A percentile compares a stretch with the other conserved stretches of the same genome.
Evolutionary conservation across 2,329 filamentous ascomycete genomes (phyloP).

Genomic region (Magnaporthiopsis rhizophila): DNA sequence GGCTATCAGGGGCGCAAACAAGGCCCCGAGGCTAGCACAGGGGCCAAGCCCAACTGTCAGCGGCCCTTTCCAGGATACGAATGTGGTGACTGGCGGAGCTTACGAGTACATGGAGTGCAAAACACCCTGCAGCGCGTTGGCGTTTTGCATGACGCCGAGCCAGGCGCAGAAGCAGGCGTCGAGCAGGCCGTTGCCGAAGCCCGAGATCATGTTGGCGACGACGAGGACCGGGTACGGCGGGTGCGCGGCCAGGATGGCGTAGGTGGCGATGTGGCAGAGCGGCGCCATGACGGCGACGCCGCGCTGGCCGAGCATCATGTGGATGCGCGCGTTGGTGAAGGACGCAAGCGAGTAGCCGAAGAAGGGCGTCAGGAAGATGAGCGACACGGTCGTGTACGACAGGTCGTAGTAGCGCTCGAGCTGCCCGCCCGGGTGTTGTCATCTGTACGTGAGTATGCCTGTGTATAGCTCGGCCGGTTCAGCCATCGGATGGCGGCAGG

Average conservation of each 20-base stretch:
- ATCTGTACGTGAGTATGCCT: too few relatives aligned
- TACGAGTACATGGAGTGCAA: constrained; percentile 16
- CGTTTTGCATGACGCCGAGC: constrained; percentile 57
- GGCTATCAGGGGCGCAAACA: constrained; percentile 61
- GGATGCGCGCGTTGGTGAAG: constrained; percentile 34
- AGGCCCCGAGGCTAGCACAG: constrained; percentile 50
- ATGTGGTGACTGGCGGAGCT: too few relatives aligned
- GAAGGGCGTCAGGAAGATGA: constrained; percentile 39
- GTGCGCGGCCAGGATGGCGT: constrained; percentile 54
- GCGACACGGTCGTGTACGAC: constrained; percentile 37
- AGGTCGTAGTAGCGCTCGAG: constrained; percentile 37
- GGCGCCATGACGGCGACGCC: constrained; percentile 58
- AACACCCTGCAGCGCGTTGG: constrained; percentile 34
- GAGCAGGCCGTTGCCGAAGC: constrained; percentile 61
- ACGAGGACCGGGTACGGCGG: constrained; percentile 62
- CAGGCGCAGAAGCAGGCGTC: constrained; percentile 49
- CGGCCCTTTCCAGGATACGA: background rate
- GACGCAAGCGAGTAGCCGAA: constrained; percentile 37
- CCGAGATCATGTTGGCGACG: constrained; percentile 56
- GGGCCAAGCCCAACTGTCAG: constrained; percentile 50
- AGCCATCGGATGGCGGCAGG: too few relatives aligned
- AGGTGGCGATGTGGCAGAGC: constrained; percentile 53
- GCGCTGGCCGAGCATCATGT: constrained; percentile 47
- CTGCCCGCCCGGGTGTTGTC: constrained; percentile 16
- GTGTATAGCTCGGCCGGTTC: too few relatives aligned